Base-by-base conservation (phyloP, 1,139 yeast species). In the Pichia norvegensis region DNA sequence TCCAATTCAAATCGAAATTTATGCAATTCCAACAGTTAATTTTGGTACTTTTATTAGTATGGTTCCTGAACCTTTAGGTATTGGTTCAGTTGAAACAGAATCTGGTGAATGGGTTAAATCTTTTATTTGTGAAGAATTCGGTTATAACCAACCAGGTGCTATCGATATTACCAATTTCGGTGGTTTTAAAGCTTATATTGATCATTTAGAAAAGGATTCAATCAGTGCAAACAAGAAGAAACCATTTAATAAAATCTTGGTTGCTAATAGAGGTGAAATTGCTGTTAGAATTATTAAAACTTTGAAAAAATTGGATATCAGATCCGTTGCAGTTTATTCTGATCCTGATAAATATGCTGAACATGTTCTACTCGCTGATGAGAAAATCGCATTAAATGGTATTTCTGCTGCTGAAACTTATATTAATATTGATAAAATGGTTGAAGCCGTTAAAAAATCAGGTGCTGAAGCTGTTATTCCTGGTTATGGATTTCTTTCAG, bases 221-320 rank as follows among this genome's bases (percentile, higher is more conserved):
- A 53, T 48, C 19, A 65, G 47, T 49, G 55, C 2, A 57, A 59
- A 40, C 8, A 52, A 47, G 38, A 70, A 68, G 56, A 78, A 76
- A 63, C 95, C 92, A 0, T 90, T 90, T 66, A 73, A 81, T 40
- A 78, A 85, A 13, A 96, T 92, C 14, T 73, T 92, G 50, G 95
- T 92, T 46, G 97, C 98, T 33, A 92, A 92, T 69, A 79, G 98
- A 67, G 98, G 98, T 63, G 98, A 92, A 67, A 92, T 92, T 59
- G 97, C 98, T 4, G 97, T 88, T 33, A 74, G 98, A 62, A 85
- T 92, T 55, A 86, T 90, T 60, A 83, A 78, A 62, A 90, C 98
- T 9, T 72, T 90, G 61, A 86, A 85, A 64, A 82, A 81, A 63
- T 65, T 90, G 57, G 79, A 80, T 4, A 85, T 92, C 55, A 76